Evolutionary conservation across 208 protist genomes (phyloP).

Genomic region (Eutreptiella sp.): DNA sequence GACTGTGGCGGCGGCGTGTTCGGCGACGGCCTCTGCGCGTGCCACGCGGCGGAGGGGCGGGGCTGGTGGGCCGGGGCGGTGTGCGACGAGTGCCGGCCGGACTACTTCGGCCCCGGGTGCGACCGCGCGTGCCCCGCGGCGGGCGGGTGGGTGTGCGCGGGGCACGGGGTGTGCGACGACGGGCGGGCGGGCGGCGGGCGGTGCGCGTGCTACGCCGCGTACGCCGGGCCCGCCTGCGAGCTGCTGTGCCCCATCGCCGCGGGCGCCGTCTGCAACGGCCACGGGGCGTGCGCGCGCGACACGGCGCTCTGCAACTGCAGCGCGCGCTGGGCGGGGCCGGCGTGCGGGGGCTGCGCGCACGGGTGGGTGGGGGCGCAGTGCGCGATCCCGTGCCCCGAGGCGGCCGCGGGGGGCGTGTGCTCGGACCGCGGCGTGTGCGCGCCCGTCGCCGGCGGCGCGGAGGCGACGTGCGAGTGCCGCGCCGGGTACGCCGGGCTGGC

Average conservation of each 20-base stretch:
- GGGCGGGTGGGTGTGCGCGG: background rate
- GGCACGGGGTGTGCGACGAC: slow-evolving; percentile 2
- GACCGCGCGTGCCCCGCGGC: background rate
- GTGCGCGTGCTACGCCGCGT: background rate
- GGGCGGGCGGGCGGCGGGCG: background rate
- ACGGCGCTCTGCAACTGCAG: slow-evolving; percentile 1
- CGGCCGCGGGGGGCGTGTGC: too few species aligned
- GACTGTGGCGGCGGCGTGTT: slow-evolving; percentile 2
- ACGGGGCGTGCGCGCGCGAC: background rate
- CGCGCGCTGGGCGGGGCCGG: background rate
- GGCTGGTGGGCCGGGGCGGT: background rate
- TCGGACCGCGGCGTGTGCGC: too few species aligned
- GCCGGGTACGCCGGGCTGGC: too few species aligned
- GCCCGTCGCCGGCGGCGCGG: too few species aligned
- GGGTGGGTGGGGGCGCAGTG: too few species aligned
- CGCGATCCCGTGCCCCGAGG: too few species aligned
- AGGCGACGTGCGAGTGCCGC: too few species aligned
- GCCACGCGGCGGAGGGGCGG: background rate
- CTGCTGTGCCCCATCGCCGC: background rate
- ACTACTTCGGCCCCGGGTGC: slow-evolving; percentile 1
- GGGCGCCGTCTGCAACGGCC: background rate
- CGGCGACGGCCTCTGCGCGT: slow-evolving; percentile 8
- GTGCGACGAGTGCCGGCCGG: background rate
- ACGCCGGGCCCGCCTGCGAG: background rate
- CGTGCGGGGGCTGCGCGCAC: too few species aligned